Evolutionary conservation across 1,139 yeast species (phyloP).

Genomic region (Yamadazyma aaseri): DNA sequence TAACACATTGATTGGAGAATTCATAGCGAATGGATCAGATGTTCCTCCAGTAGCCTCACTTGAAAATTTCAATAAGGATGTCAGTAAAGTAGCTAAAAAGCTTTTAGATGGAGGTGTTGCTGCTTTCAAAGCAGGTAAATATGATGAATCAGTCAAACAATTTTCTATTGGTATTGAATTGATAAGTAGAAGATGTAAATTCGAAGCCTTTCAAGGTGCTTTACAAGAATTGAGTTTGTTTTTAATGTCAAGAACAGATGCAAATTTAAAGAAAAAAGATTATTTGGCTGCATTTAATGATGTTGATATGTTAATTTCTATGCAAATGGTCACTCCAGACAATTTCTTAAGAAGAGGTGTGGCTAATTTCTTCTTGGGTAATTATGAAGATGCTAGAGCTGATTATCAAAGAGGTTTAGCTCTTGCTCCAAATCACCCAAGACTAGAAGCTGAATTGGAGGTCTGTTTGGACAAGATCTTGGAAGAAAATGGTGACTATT

Average conservation of each 20-base stretch:
- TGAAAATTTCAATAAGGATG: slow-evolving; percentile 53
- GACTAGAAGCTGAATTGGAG: slow-evolving; percentile 41
- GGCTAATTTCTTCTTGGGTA: slow-evolving; percentile 67
- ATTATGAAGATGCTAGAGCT: slow-evolving; percentile 68
- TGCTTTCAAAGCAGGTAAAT: slow-evolving; percentile 60
- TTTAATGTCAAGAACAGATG: slow-evolving; percentile 80
- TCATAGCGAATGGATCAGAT: slow-evolving; percentile 60
- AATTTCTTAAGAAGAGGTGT: slow-evolving; percentile 82
- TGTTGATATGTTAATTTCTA: slow-evolving; percentile 65
- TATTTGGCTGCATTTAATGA: slow-evolving; percentile 79
- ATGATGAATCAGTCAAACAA: slow-evolving; percentile 70
- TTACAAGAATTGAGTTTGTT: slow-evolving; percentile 74
- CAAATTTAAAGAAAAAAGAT: slow-evolving; percentile 62
- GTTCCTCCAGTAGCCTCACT: slow-evolving; percentile 66
- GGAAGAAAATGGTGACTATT: slow-evolving; percentile 53
- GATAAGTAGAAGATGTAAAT: slow-evolving; percentile 77
- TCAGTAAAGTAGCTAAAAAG: slow-evolving; percentile 67
- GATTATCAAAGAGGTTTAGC: slow-evolving; percentile 78
- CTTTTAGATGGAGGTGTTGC: slow-evolving; percentile 72
- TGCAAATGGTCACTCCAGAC: slow-evolving; percentile 71
- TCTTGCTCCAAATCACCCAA: slow-evolving; percentile 53
- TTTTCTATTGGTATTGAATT: slow-evolving; percentile 78
- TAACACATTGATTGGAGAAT: slow-evolving; percentile 59
- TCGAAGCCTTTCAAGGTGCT: slow-evolving; percentile 81
- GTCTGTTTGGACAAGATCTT: slow-evolving; percentile 46